A percentile compares a stretch with the other conserved stretches of the same genome.
Conservation (phyloP, 805 yeast genomes). For the Metschnikowia shivogae region DNA sequence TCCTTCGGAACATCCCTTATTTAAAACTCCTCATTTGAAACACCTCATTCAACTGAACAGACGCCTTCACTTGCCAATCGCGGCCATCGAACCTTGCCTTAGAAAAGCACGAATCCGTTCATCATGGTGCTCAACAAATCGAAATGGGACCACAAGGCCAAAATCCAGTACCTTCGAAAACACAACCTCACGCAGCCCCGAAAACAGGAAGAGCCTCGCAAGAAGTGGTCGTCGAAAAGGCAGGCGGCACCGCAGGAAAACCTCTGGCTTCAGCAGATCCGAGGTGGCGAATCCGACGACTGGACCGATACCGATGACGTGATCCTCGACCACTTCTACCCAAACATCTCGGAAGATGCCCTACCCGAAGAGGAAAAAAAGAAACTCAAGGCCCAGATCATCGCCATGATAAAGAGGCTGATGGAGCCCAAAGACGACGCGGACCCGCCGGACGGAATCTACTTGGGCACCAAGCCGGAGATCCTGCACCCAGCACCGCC, state of each 20-base stretch:
- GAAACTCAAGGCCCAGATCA: slow-evolving; percentile 34
- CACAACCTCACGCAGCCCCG: slow-evolving; percentile 30
- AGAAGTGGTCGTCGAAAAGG: slow-evolving; percentile 32
- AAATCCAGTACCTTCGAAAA: slow-evolving; percentile 34
- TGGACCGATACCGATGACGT: slow-evolving; percentile 42
- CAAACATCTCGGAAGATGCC: slow-evolving; percentile 32
- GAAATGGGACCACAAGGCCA: slow-evolving; percentile 45
- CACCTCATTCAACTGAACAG: too few species aligned
- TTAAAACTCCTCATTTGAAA: too few species aligned
- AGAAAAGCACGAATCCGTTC: background rate
- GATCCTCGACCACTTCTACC: slow-evolving; percentile 37
- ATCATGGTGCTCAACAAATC: slow-evolving; percentile 40
- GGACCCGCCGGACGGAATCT: slow-evolving; percentile 31
- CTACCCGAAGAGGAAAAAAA: slow-evolving; percentile 32
- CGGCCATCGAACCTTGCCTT: too few species aligned
- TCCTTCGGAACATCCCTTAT: too few species aligned
- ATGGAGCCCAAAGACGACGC: slow-evolving; percentile 5
- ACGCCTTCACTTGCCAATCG: too few species aligned
- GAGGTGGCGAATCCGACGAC: slow-evolving; percentile 24
- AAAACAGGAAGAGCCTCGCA: slow-evolving; percentile 8
- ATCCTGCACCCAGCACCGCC: slow-evolving; percentile 3
- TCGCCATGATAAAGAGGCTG: slow-evolving; percentile 18
- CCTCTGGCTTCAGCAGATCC: slow-evolving; percentile 6
- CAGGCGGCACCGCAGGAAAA: slow-evolving; percentile 10
- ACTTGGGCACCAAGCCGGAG: slow-evolving; percentile 25